Conservation (phyloP, 2,329 filamentous ascomycete genomes). For the Sarocladium brachiariae region DNA sequence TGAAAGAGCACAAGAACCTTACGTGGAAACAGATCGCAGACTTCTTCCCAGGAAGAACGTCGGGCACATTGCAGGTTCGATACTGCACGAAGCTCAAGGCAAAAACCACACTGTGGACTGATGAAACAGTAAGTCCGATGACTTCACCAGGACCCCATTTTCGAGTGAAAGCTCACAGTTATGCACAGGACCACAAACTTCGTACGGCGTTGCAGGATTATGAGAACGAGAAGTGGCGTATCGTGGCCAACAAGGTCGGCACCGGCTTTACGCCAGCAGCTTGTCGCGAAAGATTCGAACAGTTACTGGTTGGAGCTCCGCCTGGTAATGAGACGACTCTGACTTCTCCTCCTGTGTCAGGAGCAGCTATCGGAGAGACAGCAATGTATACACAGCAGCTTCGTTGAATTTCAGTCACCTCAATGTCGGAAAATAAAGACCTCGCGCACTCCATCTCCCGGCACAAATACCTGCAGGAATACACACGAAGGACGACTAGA, state of each 20-base stretch:
- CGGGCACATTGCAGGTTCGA: conserved; percentile 83
- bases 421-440: background rate
- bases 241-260: conserved; percentile 84
- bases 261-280: conserved; percentile 81
- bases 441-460: background rate
- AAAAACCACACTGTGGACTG: conserved; percentile 88
- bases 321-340: conserved; percentile 47
- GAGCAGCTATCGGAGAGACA: conserved; percentile 20
- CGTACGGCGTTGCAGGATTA: conserved; percentile 73
- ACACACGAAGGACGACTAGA: conserved; percentile 10
- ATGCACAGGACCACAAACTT: conserved; percentile 65
- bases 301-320: conserved; percentile 44
- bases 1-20: conserved; percentile 91
- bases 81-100: conserved; percentile 95
- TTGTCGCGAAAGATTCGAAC: conserved; percentile 72
- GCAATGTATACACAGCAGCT: conserved; percentile 2
- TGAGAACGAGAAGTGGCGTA: conserved; percentile 88
- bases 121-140: conserved; percentile 68
- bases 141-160: background rate
- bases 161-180: background rate
- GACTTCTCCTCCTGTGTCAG: conserved; percentile 37
- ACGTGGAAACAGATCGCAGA: conserved; percentile 98
- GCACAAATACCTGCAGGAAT: background rate
- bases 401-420: background rate
- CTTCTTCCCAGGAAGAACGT: conserved; percentile 87